These are phyloP conservation scores for Phytophthora sansomeana DNA, from an alignment of 352 stramenopile genomes.

Conservation along the genomic window DNA sequence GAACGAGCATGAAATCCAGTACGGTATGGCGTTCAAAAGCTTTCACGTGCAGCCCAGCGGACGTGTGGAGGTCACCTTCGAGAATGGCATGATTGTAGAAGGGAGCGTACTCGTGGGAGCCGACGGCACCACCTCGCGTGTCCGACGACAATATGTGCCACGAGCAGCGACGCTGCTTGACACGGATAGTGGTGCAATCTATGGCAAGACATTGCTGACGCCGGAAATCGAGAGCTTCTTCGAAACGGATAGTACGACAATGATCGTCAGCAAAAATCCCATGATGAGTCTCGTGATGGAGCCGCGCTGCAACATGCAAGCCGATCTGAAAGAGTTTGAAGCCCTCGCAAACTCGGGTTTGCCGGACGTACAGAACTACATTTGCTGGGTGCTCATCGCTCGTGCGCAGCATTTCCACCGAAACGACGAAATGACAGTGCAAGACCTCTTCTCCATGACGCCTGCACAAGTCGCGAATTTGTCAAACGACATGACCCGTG, in stretches of 20 bases:
- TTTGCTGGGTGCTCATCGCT: conserved; percentile 68
- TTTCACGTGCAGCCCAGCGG: conserved; percentile 56
- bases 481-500: conserved; percentile 54
- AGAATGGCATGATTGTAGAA: conserved; percentile 56
- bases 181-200: conserved; percentile 71
- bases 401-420: conserved; percentile 53
- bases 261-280: conserved; percentile 51
- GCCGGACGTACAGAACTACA: conserved; percentile 54
- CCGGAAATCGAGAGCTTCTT: conserved; percentile 60
- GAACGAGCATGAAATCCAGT: conserved; percentile 58
- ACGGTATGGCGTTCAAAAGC: conserved; percentile 64
- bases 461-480: conserved; percentile 54
- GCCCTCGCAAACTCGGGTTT: conserved; percentile 19
- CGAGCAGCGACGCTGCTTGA: conserved; percentile 55
- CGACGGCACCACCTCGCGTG: conserved; percentile 66
- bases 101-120: conserved; percentile 61
- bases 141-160: conserved; percentile 66
- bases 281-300: conserved; percentile 72
- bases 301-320: conserved; percentile 44
- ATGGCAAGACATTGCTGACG: conserved; percentile 69
- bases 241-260: conserved; percentile 52
- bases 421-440: conserved; percentile 36
- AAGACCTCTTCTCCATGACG: conserved; percentile 60
- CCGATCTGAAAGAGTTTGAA: conserved; percentile 42
- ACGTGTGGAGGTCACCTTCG: conserved; percentile 57